Base-by-base conservation (phyloP, 495 filamentous ascomycete species). In the Sporormia fimetaria region DNA sequence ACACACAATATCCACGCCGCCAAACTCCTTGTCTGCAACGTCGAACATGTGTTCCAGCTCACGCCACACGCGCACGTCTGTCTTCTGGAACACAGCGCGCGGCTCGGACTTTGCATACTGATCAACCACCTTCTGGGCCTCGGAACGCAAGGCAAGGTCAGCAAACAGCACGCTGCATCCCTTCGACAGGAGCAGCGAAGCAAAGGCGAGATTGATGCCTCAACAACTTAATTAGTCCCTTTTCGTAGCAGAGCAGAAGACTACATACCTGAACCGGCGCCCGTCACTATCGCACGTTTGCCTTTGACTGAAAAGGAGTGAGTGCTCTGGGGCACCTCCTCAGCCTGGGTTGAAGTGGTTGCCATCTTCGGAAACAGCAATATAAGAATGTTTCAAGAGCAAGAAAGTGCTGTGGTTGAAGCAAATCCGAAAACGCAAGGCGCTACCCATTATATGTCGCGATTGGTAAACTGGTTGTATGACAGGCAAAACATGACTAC, bases 271-370 rank as follows among this genome's bases (percentile, higher is more conserved):
- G 78, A 82, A 39, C 79, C 79, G 27, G 75, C 78, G 5, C 79
- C 79, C 20, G 79, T 83, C 15, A 82, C 62, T 39, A 83, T 75
- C n/a, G 79, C 79, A 26, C 67, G 68, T 60, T 74, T 76, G 32
- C 75, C 76, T 12, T 51, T 21, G n/a, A 55, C 44, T 29, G 34
- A 37, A 21, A 54, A 54, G 14, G 44, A 35, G 14, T 35, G 1
- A 4, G 37, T 39, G 34, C 35, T 33, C 29, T 34, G 14, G 18
- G 12, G 3, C 2, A 30, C n/a, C 9, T 33, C 36, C 25, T 37
- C 24, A 28, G 21, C n/a, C 7, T 8, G 21, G 3, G 33, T 3
- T 30, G 18, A 12, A 20, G 21, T 33, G 8, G 42, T 15, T 20
- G 42, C 34, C 34, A 46, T 46, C n/a, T 25, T 30, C 7, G 2